Evolutionary conservation across 192 early-diverging fungal genomes (phyloP), one percentile per base, ranked within the genome.

Genomic region (Rhizoclosmatium sp.): DNA sequence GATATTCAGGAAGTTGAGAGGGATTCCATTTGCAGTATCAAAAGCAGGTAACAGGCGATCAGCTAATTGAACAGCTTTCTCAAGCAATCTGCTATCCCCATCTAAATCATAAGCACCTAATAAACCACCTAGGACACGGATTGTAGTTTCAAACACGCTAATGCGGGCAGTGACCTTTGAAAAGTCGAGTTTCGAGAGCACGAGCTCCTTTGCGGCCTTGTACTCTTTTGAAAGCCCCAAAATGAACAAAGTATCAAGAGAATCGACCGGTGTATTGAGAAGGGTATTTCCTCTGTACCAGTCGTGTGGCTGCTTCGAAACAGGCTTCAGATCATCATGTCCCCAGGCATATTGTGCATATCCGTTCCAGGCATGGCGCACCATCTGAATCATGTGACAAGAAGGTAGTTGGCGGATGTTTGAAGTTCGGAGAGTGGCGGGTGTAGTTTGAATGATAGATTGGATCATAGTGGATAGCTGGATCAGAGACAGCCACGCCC

Each of bases 181-280:
- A 76, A 87, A 40, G 75, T 91, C 83, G 47, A 96, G 85, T 0
- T 76, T 78, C 3, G 80, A 16, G 31, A 87, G 82, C 2, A 95
- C 90, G 79, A 91, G 91, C 0, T 93, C 78, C 73, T 91, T 87
- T 0, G 94, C 94, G 60, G 90, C 81, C 39, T 90, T 78, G 83
- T 95, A 98, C 59, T 97, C 94, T 21, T 91, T 85, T 47, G 87
- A 84, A 4, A 98, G 86, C 39, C 86, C 93, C 94, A 96, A 94
- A 59, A 98, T 91, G 49, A 89, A 89, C 45, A 97, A 85, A 0
- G 96, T 96, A 78, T 98, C 97, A 41, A 98, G 83, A 1, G 93
- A 83, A 80, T 98, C 97, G 65, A 97, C 87, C 49, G 96, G 91
- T 2, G 95, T 95, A 60, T 75, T 79, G 56, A 81, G 79, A 21